Conservation (phyloP, 495 filamentous ascomycete genomes). For the Penicillium turbatum region DNA sequence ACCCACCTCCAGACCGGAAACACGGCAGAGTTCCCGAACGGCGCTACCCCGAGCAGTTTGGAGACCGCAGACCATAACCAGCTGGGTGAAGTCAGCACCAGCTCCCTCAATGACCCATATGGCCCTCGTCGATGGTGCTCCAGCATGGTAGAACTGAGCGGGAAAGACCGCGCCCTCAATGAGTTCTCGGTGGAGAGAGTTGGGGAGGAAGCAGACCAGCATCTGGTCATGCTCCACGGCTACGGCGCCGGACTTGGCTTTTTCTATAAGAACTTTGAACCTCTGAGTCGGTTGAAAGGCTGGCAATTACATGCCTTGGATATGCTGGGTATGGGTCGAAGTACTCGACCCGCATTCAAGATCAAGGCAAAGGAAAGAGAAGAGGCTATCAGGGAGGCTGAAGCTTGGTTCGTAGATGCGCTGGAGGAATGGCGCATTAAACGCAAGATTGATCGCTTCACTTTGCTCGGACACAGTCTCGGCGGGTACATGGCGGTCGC, state of each 20-base stretch:
- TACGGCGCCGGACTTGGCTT: slow-evolving; percentile 95
- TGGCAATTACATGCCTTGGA: slow-evolving; percentile 93
- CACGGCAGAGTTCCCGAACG: slow-evolving; percentile 36
- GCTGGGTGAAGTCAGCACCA: slow-evolving; percentile 34
- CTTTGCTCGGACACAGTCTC: slow-evolving; percentile 85
- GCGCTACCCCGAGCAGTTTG: slow-evolving; percentile 37
- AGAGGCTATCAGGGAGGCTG: slow-evolving; percentile 82
- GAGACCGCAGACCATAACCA: slow-evolving; percentile 38
- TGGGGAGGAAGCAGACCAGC: slow-evolving; percentile 69
- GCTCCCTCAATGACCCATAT: slow-evolving; percentile 67
- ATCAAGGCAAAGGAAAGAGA: slow-evolving; percentile 77
- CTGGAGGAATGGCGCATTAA: slow-evolving; percentile 92
- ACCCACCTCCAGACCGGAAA: slow-evolving; percentile 66
- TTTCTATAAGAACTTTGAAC: slow-evolving; percentile 97
- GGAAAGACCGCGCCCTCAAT: slow-evolving; percentile 83
- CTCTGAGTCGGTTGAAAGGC: slow-evolving; percentile 65
- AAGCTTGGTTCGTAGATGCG: slow-evolving; percentile 94
- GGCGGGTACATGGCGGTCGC: slow-evolving; percentile 93
- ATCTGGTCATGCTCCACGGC: slow-evolving; percentile 95
- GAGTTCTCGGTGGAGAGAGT: slow-evolving; percentile 87
- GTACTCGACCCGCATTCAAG: slow-evolving; percentile 74
- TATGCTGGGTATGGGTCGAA: slow-evolving; percentile 91
- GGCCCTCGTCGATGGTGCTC: slow-evolving; percentile 84
- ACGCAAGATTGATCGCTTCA: slow-evolving; percentile 87
- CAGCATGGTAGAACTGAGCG: slow-evolving; percentile 75